Evolutionary conservation across 2,329 filamentous ascomycete genomes (phyloP).

Genomic region (Penicillium corylophilum): DNA sequence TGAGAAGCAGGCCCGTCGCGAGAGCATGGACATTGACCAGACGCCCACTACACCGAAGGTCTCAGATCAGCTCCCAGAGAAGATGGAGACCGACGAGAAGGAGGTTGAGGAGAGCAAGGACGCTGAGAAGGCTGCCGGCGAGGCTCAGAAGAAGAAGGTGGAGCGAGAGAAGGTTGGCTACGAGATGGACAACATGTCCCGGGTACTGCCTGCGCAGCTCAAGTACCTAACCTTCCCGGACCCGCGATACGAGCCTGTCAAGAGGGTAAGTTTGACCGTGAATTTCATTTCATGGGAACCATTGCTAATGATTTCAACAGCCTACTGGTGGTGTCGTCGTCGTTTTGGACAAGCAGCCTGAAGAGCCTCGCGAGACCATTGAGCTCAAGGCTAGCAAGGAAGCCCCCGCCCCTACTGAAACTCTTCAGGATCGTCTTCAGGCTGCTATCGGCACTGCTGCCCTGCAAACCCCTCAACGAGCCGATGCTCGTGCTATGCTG

Average conservation of each 20-base stretch:
- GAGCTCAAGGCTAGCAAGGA: constrained; percentile 90
- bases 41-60: constrained; percentile 72
- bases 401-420: constrained; percentile 41
- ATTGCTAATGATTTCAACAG: constrained; percentile 53
- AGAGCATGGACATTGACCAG: constrained; percentile 93
- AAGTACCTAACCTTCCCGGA: constrained; percentile 94
- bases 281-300: background rate
- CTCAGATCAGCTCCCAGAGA: constrained; percentile 62
- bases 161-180: constrained; percentile 98
- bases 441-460: constrained; percentile 37
- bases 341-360: constrained; percentile 78
- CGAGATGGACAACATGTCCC: constrained; percentile 94
- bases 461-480: constrained; percentile 35
- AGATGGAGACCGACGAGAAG: constrained; percentile 76
- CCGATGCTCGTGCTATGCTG: constrained; percentile 22
- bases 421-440: constrained; percentile 44
- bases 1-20: constrained; percentile 80
- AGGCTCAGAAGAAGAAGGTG: constrained; percentile 76
- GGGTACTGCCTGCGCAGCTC: constrained; percentile 86
- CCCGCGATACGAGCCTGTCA: constrained; percentile 88
- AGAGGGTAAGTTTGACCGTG: constrained; percentile 63
- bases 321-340: constrained; percentile 91
- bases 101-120: constrained; percentile 57
- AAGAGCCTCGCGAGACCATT: constrained; percentile 74
- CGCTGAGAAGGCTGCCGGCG: constrained; percentile 60